Base-by-base conservation (phyloP, 225 moss, liverwort and hornwort genomes). In the Sphagnum tenellum region DNA sequence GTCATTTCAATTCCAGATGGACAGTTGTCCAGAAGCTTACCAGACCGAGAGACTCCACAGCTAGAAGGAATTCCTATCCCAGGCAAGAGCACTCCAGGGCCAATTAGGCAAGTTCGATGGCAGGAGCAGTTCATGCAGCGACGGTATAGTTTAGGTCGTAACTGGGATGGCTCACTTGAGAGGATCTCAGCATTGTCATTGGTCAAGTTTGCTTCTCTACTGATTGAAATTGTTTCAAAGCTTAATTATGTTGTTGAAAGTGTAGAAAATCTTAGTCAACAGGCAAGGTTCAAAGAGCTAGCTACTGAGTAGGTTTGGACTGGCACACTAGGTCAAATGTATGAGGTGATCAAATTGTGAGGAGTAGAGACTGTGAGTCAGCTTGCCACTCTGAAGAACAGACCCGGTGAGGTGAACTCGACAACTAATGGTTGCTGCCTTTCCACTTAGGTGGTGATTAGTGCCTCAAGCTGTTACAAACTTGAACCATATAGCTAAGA, bases 181-280 rank as follows among this genome's bases (percentile, higher is more conserved):
- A 82, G 94, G 75, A 89, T 94, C 67, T 94, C 94, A 13, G 91
- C 89, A 4, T 70, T 94, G 62, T 94, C 94, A 1, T 76, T 94
- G 3, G 94, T 94, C 56, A 94, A 91, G 71, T 94, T 94, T 64
- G 89, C 89, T 3, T 89, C 94, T 46, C 64, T 94, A 56, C 67
- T 94, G 49, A 94, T 94, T 48, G 94, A 94, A 80, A 79, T 91
- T 45, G 94, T 94, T 2, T 87, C 91, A 5, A 94, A 94, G 66
- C 78, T 94, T 89, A 82, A 83, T 49, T 94, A 85, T 44, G 83
- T 94, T 5, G 91, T 91, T 7, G 79, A 78, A 55, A 79, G 83
- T 64, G 89, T 94, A 7, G 81, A 87, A 63, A 85, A 90, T 61
- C 81, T 94, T 12, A 79, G 81, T 57, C 69, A 74, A 8, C 76